Evolutionary conservation across 1,139 yeast genomes (phyloP).

Genomic region (Protomyces gravidus): DNA sequence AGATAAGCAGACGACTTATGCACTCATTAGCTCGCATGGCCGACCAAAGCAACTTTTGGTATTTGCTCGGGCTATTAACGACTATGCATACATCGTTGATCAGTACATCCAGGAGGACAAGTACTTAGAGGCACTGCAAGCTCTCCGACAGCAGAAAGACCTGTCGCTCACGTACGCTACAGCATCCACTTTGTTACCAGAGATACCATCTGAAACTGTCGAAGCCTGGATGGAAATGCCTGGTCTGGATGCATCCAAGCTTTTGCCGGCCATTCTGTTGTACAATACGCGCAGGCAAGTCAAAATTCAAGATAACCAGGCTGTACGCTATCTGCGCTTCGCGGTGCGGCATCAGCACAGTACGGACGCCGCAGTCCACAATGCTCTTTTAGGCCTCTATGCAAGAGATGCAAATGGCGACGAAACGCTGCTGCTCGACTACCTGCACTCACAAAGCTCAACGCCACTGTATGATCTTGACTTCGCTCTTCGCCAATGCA

Average conservation of each 20-base stretch:
- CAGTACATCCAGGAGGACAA: constrained; percentile 64
- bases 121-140: constrained; percentile 69
- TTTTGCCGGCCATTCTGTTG: constrained; percentile 71
- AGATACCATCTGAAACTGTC: constrained; percentile 65
- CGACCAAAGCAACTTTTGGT: constrained; percentile 58
- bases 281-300: constrained; percentile 46
- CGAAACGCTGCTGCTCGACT: constrained; percentile 48
- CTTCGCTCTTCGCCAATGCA: constrained; percentile 69
- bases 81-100: constrained; percentile 62
- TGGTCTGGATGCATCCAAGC: constrained; percentile 53
- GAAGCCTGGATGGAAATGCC: constrained; percentile 69
- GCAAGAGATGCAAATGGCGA: constrained; percentile 52
- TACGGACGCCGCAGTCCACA: constrained; percentile 56
- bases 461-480: constrained; percentile 56
- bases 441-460: constrained; percentile 44
- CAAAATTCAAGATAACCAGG: constrained; percentile 50
- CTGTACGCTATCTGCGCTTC: constrained; percentile 59
- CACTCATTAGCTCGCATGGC: constrained; percentile 64
- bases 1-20: constrained; percentile 66
- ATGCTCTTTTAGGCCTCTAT: constrained; percentile 67
- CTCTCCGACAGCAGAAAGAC: constrained; percentile 50
- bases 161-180: constrained; percentile 57
- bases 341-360: constrained; percentile 53
- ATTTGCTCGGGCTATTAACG: constrained; percentile 66
- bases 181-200: constrained; percentile 63